These are phyloP conservation scores for Darksidea phi DNA, from an alignment of 495 filamentous ascomycete genomes.

Conservation along the genomic window DNA sequence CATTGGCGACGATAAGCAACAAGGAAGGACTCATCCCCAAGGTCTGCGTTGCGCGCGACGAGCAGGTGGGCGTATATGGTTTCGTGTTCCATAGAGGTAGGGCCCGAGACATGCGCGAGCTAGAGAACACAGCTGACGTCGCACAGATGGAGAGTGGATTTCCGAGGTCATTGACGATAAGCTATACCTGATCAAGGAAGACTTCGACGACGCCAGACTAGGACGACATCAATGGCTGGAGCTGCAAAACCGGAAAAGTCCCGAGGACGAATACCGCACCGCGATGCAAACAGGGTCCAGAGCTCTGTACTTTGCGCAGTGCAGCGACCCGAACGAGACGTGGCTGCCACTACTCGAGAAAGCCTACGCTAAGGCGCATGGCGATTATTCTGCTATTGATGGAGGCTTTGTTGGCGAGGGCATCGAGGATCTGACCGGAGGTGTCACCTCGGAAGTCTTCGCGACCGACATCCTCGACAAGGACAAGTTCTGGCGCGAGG, in stretches of 20 bases:
- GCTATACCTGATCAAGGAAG: conserved; percentile 75
- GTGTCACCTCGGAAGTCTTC: conserved; percentile 78
- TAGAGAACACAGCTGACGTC: conserved; percentile 18
- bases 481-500: conserved; percentile 83
- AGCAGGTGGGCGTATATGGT: conserved; percentile 84
- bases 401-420: conserved; percentile 86
- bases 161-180: conserved; percentile 86
- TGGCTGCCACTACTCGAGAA: conserved; percentile 95
- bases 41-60: conserved; percentile 78
- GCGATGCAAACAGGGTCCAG: conserved; percentile 73
- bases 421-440: conserved; percentile 90
- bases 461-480: conserved; percentile 83
- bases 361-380: conserved; percentile 94
- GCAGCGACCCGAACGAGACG: conserved; percentile 81
- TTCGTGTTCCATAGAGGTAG: conserved; percentile 85
- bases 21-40: conserved; percentile 74
- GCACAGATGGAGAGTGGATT: conserved; percentile 82
- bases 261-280: conserved; percentile 75
- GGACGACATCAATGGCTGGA: conserved; percentile 71
- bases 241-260: conserved; percentile 61
- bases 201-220: conserved; percentile 70
- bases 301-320: conserved; percentile 84
- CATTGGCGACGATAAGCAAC: conserved; percentile 78
- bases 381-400: conserved; percentile 78
- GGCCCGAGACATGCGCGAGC: not conserved